Percentiles rank a stretch among this genome's conserved stretches.
phyloP scores from a whole-genome alignment of 164 flowering plant species.

The Akebia trifoliata region DNA sequence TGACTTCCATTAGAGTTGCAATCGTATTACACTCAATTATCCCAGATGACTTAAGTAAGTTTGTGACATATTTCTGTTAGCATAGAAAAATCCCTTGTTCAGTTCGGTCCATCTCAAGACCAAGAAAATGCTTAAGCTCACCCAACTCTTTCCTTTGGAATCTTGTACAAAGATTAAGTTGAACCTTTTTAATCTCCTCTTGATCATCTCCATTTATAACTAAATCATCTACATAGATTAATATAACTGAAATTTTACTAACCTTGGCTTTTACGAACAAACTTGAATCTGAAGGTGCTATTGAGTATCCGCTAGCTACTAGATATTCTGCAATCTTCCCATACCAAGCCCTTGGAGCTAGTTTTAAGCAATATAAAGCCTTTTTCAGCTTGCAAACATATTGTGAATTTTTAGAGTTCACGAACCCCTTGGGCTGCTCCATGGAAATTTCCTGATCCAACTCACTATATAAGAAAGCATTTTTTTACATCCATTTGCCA shows the following conservation, averaged over 20 bases:
- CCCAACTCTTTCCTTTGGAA: background rate
- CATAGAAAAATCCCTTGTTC: no score
- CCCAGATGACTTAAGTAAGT: no score
- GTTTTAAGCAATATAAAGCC: conserved; percentile 9
- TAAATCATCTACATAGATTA: conserved; percentile 1
- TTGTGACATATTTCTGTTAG: no score
- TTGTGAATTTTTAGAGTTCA: background rate
- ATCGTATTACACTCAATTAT: no score
- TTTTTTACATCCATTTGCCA: background rate
- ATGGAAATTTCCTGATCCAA: no score
- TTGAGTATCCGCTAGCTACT: background rate
- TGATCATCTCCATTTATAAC: background rate
- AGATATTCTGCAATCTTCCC: conserved; percentile 10
- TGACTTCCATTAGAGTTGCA: no score
- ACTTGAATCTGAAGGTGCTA: background rate
- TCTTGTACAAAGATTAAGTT: background rate
- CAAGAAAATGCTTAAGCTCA: no score
- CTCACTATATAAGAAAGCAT: no score
- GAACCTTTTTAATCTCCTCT: background rate
- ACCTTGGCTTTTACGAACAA: no score
- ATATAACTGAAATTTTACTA: background rate
- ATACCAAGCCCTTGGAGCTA: conserved; percentile 13
- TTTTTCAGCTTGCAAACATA: no score
- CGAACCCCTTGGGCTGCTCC: conserved; percentile 2
- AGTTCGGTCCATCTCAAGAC: background rate